These are phyloP conservation scores for Trichoderma polysporum DNA, from an alignment of 2,329 filamentous ascomycete genomes.

Conservation along the genomic window DNA sequence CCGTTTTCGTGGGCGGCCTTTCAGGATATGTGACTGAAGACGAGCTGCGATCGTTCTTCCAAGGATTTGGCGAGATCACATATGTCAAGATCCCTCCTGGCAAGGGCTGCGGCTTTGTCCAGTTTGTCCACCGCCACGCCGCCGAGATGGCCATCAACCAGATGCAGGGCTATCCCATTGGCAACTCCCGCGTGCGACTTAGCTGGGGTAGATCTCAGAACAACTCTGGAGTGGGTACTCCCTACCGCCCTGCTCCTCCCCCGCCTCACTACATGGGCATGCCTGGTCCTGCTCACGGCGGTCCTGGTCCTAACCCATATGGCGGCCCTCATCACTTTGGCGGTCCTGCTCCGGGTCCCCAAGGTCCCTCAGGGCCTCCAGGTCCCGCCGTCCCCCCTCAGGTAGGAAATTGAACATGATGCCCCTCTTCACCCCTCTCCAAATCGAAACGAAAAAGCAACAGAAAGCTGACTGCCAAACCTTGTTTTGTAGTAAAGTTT, in stretches of 20 bases:
- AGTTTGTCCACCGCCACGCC: slow-evolving; percentile 97
- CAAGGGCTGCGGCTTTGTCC: slow-evolving; percentile 98
- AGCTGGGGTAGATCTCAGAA: slow-evolving; percentile 99
- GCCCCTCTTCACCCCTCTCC: background rate
- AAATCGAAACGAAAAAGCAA: background rate
- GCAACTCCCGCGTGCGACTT: slow-evolving; percentile 94
- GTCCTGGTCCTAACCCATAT: slow-evolving; percentile 44
- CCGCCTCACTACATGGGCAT: slow-evolving; percentile 56
- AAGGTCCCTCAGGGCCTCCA: slow-evolving; percentile 39
- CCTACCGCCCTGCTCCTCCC: slow-evolving; percentile 87
- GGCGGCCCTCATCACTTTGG: slow-evolving; percentile 37
- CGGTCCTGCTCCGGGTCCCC: slow-evolving; percentile 39
- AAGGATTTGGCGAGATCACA: slow-evolving; percentile 98
- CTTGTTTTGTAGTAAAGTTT: slow-evolving; percentile 22
- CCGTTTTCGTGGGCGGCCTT: slow-evolving; percentile 94
- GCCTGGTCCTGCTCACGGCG: slow-evolving; percentile 44
- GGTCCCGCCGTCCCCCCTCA: slow-evolving; percentile 40
- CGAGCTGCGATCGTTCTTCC: slow-evolving; percentile 99
- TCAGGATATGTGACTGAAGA: slow-evolving; percentile 99
- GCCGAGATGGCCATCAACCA: slow-evolving; percentile 99
- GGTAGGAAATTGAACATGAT: slow-evolving; percentile 31
- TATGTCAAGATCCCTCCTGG: slow-evolving; percentile 99
- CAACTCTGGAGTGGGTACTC: slow-evolving; percentile 97
- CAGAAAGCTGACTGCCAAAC: slow-evolving; percentile 4
- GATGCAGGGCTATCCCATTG: slow-evolving; percentile 99